Evolutionary conservation across 139 green algal genomes (phyloP).

Genomic region (Penium margaritaceum): DNA sequence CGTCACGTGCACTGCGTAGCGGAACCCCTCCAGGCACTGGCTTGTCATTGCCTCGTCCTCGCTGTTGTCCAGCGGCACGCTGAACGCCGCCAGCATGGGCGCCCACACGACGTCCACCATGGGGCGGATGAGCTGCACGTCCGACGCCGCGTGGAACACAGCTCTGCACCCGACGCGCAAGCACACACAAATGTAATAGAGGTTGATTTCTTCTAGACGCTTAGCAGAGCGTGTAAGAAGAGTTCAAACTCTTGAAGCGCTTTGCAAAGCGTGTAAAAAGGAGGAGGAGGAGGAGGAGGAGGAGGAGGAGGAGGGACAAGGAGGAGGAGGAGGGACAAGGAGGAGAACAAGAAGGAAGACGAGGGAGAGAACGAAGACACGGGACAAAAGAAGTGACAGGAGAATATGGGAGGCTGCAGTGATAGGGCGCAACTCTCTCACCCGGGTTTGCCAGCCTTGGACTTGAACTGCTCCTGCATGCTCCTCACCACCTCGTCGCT

Average conservation of each 20-base stretch:
- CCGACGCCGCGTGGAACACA: conserved; percentile 34
- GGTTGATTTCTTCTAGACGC: too few relatives aligned
- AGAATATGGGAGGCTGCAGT: too few relatives aligned
- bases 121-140: conserved; percentile 54
- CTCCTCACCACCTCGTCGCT: conserved; percentile 45
- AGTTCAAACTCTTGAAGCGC: too few relatives aligned
- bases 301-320: not conserved
- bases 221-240: too few relatives aligned
- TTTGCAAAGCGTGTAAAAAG: too few relatives aligned
- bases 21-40: conserved; percentile 64
- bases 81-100: conserved; percentile 82
- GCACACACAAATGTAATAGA: too few relatives aligned
- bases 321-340: too few relatives aligned
- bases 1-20: conserved; percentile 58
- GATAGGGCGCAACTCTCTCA: too few relatives aligned
- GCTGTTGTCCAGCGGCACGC: conserved; percentile 45
- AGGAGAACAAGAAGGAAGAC: too few relatives aligned
- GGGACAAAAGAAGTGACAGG: too few relatives aligned
- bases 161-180: too few relatives aligned
- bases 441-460: conserved; percentile 36
- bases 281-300: not conserved
- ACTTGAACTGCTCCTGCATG: conserved; percentile 40
- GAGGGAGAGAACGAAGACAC: too few relatives aligned
- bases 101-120: conserved; percentile 92
- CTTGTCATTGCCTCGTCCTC: conserved; percentile 51